Evolutionary conservation across 441 rosid species (phyloP).

Genomic region (Brassica hybrid): DNA sequence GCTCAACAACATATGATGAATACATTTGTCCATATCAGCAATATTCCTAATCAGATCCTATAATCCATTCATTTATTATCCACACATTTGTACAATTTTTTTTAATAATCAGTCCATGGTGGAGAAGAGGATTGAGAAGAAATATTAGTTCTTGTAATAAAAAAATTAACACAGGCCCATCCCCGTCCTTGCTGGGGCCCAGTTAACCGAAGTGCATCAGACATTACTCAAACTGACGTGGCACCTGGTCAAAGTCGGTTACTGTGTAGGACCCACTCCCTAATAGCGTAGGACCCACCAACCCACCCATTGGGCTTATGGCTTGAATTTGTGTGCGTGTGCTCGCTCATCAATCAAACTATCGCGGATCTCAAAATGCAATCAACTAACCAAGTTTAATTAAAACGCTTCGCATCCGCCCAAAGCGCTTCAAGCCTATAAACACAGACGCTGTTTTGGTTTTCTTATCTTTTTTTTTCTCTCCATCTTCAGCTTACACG

Average conservation of each 20-base stretch:
- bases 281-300: slow-evolving; percentile 11
- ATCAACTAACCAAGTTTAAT: slow-evolving; percentile 9
- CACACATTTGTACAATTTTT: neutral
- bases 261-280: slow-evolving; percentile 13
- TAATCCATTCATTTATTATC: slow-evolving; percentile 21
- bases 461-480: slow-evolving; percentile 20
- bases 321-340: slow-evolving; percentile 20
- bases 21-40: neutral
- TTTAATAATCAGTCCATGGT: neutral
- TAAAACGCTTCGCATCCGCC: slow-evolving; percentile 27
- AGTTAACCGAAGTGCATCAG: slow-evolving; percentile 12
- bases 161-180: neutral
- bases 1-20: neutral
- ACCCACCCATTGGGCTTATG: neutral
- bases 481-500: slow-evolving; percentile 16
- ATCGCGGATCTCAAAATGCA: slow-evolving; percentile 35
- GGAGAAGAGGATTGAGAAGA: neutral
- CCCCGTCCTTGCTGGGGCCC: neutral
- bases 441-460: slow-evolving; percentile 9
- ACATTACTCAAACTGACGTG: slow-evolving; percentile 38
- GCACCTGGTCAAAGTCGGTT: slow-evolving; percentile 29
- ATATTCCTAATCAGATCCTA: neutral
- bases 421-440: slow-evolving; percentile 7
- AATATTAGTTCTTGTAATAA: neutral
- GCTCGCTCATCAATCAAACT: slow-evolving; percentile 23